A percentile compares a stretch with the other conserved stretches of the same genome.
Evolutionary conservation across 2,329 filamentous ascomycete genomes (phyloP).

Genomic region (Samsoniella hepiali): DNA sequence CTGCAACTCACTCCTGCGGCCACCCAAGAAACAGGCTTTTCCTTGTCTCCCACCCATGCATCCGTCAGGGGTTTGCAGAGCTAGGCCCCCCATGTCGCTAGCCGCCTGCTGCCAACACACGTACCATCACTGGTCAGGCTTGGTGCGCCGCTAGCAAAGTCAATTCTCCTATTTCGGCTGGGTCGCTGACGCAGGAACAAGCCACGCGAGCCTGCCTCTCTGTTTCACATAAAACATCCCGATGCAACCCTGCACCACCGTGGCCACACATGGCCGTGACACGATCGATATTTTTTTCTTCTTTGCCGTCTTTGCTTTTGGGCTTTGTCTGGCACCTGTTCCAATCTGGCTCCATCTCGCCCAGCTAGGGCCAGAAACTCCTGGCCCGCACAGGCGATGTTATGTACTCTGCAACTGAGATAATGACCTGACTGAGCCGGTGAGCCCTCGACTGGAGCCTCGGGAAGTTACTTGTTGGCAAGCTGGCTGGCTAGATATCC

Average conservation of each 20-base stretch:
- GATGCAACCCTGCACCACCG: conserved; percentile 11
- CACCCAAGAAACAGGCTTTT: neutral
- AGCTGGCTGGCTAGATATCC: too few species aligned
- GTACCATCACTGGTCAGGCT: neutral
- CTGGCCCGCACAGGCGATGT: neutral
- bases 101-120: conserved; percentile 9
- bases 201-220: conserved; percentile 7
- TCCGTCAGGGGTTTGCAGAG: conserved; percentile 5
- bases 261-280: neutral
- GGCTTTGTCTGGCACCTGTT: neutral
- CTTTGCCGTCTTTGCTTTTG: neutral
- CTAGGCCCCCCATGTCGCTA: neutral
- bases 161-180: conserved; percentile 11
- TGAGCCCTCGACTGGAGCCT: neutral
- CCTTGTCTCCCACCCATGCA: neutral
- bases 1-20: neutral
- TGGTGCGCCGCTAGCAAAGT: neutral
- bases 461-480: neutral
- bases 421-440: neutral
- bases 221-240: conserved; percentile 17
- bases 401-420: neutral
- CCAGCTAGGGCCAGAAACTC: neutral
- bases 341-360: too few species aligned
- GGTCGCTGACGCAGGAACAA: conserved; percentile 13
- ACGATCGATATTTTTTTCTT: conserved; percentile 13